A percentile compares a stretch with the other conserved stretches of the same genome.
These are phyloP conservation scores for Pichia manshurica DNA, from an alignment of 805 yeast species.

Conservation along the genomic window DNA sequence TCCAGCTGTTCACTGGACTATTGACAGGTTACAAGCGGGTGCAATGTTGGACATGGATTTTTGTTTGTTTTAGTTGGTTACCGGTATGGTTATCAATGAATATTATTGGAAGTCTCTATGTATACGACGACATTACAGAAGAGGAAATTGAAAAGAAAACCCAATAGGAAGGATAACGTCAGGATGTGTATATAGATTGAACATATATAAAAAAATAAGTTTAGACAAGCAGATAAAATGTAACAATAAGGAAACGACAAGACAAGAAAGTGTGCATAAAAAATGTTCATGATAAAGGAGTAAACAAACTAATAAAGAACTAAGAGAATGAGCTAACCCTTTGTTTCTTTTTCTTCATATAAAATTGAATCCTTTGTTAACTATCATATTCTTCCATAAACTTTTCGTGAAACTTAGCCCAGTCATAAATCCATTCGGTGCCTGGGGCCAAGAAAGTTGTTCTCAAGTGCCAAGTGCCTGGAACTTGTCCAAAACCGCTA, in stretches of 20 bases:
- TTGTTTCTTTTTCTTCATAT: no score
- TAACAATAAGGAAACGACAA: no score
- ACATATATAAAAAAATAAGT: no score
- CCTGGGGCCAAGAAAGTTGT: constrained; percentile 98
- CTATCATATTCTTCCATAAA: constrained; percentile 54
- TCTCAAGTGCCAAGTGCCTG: constrained; percentile 86
- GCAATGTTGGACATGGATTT: constrained; percentile 83
- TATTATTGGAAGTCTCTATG: constrained; percentile 23
- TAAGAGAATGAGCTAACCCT: no score
- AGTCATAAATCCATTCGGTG: constrained; percentile 72
- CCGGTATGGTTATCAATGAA: constrained; percentile 62
- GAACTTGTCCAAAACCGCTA: constrained; percentile 90
- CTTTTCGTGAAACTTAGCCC: constrained; percentile 72
- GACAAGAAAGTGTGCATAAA: no score
- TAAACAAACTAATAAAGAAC: no score
- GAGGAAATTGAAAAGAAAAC: constrained; percentile 14
- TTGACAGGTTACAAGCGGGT: constrained; percentile 60
- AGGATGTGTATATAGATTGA: no score
- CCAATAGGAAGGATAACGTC: background rate
- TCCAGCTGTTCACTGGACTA: constrained; percentile 44
- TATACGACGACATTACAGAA: constrained; percentile 12
- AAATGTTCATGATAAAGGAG: no score
- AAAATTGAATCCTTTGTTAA: no score
- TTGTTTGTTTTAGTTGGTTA: constrained; percentile 68
- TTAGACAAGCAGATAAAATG: no score